Percentiles rank a stretch among this genome's conserved stretches.
Conservation (phyloP, 495 filamentous ascomycete species). For the Penicillium tannophilum region DNA sequence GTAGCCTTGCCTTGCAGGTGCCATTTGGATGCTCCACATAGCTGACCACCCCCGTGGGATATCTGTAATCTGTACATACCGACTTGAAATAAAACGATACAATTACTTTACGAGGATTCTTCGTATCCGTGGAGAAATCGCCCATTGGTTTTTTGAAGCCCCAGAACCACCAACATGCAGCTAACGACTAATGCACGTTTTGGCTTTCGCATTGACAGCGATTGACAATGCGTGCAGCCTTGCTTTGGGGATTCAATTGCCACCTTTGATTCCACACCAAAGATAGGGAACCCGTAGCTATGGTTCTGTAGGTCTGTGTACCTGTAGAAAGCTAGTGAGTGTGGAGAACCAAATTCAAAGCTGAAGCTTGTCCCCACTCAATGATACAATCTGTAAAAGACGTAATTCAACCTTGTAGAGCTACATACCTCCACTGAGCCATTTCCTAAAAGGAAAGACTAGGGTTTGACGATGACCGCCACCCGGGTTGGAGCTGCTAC, state of each 20-base stretch:
- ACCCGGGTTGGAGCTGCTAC: slow-evolving; percentile 14
- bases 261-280: slow-evolving; percentile 3
- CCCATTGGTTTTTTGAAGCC: slow-evolving; percentile 13
- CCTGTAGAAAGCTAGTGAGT: slow-evolving; percentile 8
- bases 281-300: not conserved
- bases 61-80: slow-evolving; percentile 6
- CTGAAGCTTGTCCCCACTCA: slow-evolving; percentile 11
- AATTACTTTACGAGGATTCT: not conserved
- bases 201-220: slow-evolving; percentile 4
- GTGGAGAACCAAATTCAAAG: slow-evolving; percentile 10
- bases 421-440: slow-evolving; percentile 1
- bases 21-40: slow-evolving; percentile 18
- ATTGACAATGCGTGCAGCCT: not conserved
- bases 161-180: slow-evolving; percentile 7
- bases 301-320: slow-evolving; percentile 2
- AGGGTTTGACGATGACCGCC: not conserved
- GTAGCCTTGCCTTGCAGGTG: slow-evolving; percentile 12
- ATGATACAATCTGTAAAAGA: slow-evolving; percentile 1
- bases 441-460: not conserved
- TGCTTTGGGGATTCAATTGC: slow-evolving; percentile 6
- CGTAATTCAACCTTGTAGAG: not conserved
- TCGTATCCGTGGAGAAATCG: not conserved
- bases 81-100: not conserved
- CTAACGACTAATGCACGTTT: slow-evolving; percentile 17
- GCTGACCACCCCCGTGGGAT: slow-evolving; percentile 10